Conservation (phyloP, 176 grass and related monocot genomes). For the Eremochloa ophiuroides region DNA sequence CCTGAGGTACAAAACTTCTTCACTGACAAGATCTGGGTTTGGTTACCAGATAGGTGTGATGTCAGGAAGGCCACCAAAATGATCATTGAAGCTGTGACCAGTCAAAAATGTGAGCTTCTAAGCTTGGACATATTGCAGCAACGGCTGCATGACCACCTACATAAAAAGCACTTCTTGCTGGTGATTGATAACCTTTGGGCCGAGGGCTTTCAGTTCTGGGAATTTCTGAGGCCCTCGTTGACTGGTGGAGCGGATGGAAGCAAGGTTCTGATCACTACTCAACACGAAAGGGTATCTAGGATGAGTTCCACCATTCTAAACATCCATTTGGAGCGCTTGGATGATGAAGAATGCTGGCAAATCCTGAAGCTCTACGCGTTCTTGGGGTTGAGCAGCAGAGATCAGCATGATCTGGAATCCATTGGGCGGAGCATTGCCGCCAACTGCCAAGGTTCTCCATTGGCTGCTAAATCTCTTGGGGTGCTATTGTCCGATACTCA, state of each 20-base stretch:
- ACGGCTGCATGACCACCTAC: conserved; percentile 15
- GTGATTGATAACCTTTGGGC: conserved; percentile 55
- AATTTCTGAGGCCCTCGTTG: conserved; percentile 27
- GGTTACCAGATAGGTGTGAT: conserved; percentile 41
- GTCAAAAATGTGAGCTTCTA: background rate
- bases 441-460: conserved; percentile 55
- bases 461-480: conserved; percentile 60
- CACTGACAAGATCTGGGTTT: conserved; percentile 44
- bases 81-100: conserved; percentile 39
- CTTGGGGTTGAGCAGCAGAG: background rate
- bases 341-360: conserved; percentile 30
- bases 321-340: conserved; percentile 26
- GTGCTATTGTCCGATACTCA: conserved; percentile 32
- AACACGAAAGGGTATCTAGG: conserved; percentile 21
- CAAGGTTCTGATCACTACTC: conserved; percentile 57
- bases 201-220: conserved; percentile 43
- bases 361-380: conserved; percentile 24
- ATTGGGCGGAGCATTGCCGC: conserved; percentile 39
- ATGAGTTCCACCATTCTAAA: background rate
- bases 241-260: conserved; percentile 22
- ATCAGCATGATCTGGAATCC: background rate
- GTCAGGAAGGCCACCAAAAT: conserved; percentile 22
- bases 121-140: conserved; percentile 42
- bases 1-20: conserved; percentile 6
- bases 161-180: conserved; percentile 35